Evolutionary conservation across 805 yeast genomes (phyloP).

Genomic region (Pichia membranifaciens): DNA sequence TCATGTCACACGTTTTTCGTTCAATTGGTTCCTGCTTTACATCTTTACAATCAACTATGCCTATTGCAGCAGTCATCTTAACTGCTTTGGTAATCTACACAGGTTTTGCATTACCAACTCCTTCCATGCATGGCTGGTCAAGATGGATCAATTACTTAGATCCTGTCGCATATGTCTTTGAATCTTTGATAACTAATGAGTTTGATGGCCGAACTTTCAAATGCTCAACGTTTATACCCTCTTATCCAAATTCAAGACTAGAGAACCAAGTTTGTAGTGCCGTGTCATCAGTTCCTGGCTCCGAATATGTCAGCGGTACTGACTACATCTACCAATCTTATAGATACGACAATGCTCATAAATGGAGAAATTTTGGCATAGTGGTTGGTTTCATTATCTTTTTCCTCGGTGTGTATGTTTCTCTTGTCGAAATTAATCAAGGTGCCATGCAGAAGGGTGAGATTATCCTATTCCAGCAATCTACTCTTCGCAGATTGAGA

Average conservation of each 20-base stretch:
- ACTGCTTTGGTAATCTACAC: slow-evolving; percentile 42
- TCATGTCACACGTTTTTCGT: slow-evolving; percentile 53
- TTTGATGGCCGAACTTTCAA: slow-evolving; percentile 40
- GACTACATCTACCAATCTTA: slow-evolving; percentile 45
- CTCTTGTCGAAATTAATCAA: slow-evolving; percentile 50
- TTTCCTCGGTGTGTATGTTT: slow-evolving; percentile 49
- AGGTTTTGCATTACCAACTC: slow-evolving; percentile 55
- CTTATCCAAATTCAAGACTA: slow-evolving; percentile 23
- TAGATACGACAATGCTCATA: slow-evolving; percentile 48
- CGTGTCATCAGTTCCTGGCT: slow-evolving; percentile 57
- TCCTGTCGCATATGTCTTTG: slow-evolving; percentile 54
- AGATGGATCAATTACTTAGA: slow-evolving; percentile 58
- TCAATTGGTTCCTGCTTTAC: slow-evolving; percentile 44
- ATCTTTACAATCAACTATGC: slow-evolving; percentile 49
- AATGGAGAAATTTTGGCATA: slow-evolving; percentile 82
- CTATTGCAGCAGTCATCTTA: slow-evolving; percentile 48
- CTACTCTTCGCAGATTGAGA: slow-evolving; percentile 41
- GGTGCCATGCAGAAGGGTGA: slow-evolving; percentile 71
- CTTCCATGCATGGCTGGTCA: slow-evolving; percentile 56
- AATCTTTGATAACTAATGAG: slow-evolving; percentile 53
- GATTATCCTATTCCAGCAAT: slow-evolving; percentile 51
- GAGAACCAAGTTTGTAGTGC: slow-evolving; percentile 30
- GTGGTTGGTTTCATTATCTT: slow-evolving; percentile 47
- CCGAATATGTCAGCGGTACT: slow-evolving; percentile 49
- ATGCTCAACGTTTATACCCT: slow-evolving; percentile 46